Evolutionary conservation across 2,329 filamentous ascomycete species (phyloP).

Genomic region (Teratosphaeria destructans): DNA sequence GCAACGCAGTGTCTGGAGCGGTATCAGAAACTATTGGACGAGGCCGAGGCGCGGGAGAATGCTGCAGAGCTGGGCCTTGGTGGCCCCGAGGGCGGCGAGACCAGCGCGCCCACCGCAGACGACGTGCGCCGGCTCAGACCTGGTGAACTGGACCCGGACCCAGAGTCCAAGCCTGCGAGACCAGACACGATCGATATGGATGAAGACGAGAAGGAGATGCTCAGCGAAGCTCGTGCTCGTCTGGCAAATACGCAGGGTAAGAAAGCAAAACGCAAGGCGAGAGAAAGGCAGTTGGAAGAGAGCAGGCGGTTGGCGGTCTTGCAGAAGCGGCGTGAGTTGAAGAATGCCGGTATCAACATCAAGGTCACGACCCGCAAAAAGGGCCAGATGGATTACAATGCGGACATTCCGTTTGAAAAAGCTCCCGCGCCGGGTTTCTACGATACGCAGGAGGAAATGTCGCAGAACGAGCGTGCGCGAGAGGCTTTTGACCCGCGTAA

Average conservation of each 20-base stretch:
- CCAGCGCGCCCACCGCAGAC: constrained; percentile 78
- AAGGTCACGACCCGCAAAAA: constrained; percentile 85
- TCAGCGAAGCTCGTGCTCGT: constrained; percentile 92
- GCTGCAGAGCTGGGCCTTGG: constrained; percentile 70
- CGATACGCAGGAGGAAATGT: constrained; percentile 76
- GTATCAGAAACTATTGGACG: constrained; percentile 92
- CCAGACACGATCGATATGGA: constrained; percentile 97
- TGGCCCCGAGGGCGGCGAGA: constrained; percentile 78
- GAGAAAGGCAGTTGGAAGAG: constrained; percentile 91
- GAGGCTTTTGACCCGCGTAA: constrained; percentile 86
- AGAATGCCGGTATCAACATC: constrained; percentile 96
- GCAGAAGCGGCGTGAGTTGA: constrained; percentile 92
- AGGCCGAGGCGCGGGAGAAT: constrained; percentile 81
- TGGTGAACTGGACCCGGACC: constrained; percentile 93
- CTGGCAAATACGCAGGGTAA: constrained; percentile 97
- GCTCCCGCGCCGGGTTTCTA: constrained; percentile 82
- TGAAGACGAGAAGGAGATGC: constrained; percentile 98
- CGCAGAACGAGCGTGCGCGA: constrained; percentile 71
- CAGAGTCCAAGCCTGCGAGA: constrained; percentile 87
- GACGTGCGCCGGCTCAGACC: constrained; percentile 74
- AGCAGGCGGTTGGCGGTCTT: constrained; percentile 79
- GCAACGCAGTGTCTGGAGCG: constrained; percentile 95
- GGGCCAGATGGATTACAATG: constrained; percentile 99
- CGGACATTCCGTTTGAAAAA: constrained; percentile 96
- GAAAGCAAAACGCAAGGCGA: constrained; percentile 95